Percentiles rank a stretch among this genome's conserved stretches.
Conservation (phyloP, 164 flowering plant genomes). For the Umbilicus rupestris region DNA sequence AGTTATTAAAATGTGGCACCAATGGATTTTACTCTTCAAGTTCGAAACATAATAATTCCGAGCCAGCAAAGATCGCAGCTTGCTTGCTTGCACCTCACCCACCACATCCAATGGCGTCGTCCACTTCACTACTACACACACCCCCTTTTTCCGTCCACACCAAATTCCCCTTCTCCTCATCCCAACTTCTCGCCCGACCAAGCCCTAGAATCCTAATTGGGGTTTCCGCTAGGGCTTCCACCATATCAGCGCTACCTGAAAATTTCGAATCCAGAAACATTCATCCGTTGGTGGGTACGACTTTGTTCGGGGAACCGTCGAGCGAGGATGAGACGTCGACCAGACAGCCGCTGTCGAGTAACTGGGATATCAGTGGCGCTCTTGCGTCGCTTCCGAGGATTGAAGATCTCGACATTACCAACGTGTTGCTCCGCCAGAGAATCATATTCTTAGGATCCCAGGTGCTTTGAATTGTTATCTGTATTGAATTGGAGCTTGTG, state of each 20-base stretch:
- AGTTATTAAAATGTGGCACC: no score
- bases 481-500: no score
- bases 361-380: constrained; percentile 35
- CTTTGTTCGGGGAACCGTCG: neutral
- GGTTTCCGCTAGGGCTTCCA: neutral
- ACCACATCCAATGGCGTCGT: no score
- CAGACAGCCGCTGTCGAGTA: constrained; percentile 24
- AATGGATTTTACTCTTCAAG: no score
- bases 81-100: no score
- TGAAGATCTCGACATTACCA: constrained; percentile 76
- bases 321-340: no score
- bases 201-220: neutral
- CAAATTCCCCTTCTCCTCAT: no score
- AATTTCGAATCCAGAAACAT: neutral
- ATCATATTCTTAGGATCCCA: constrained; percentile 77
- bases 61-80: no score
- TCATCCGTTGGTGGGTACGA: neutral
- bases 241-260: neutral
- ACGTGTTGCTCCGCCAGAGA: constrained; percentile 89
- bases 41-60: no score
- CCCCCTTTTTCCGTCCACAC: no score
- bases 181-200: neutral
- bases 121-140: no score
- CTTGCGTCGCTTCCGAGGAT: constrained; percentile 44
- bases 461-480: constrained; percentile 24